These are phyloP conservation scores for Claviceps arundinis DNA, from an alignment of 2,329 filamentous ascomycete species.

Conservation along the genomic window DNA sequence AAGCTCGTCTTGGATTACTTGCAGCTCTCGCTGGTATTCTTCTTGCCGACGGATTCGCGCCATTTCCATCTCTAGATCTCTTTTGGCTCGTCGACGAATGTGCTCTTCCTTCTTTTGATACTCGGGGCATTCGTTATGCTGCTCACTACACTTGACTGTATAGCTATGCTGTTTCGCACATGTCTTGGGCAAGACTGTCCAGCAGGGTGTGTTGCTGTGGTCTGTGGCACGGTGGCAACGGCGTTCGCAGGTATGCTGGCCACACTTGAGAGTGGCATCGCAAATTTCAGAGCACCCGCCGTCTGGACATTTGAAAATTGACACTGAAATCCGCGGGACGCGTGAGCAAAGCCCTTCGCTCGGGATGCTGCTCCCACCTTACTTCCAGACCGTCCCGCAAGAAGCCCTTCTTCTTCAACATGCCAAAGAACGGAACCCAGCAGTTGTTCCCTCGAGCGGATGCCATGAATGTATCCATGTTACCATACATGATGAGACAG, in stretches of 20 bases:
- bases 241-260: constrained; percentile 42
- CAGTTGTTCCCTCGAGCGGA: not conserved
- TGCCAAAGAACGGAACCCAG: constrained; percentile 13
- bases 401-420: constrained; percentile 35
- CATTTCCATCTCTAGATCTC: constrained; percentile 37
- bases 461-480: constrained; percentile 50
- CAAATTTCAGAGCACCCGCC: constrained; percentile 55
- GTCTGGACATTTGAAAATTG: constrained; percentile 51
- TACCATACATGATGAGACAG: constrained; percentile 56
- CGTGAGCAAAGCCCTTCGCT: constrained; percentile 31
- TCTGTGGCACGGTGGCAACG: constrained; percentile 50
- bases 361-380: constrained; percentile 45
- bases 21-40: constrained; percentile 30
- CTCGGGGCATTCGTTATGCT: constrained; percentile 27
- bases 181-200: constrained; percentile 21
- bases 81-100: constrained; percentile 26
- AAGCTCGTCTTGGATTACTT: constrained; percentile 40
- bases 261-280: constrained; percentile 38
- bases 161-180: constrained; percentile 41
- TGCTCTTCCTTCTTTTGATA: constrained; percentile 40
- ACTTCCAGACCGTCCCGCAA: constrained; percentile 49
- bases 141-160: constrained; percentile 30
- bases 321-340: constrained; percentile 44
- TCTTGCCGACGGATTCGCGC: constrained; percentile 29
- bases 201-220: constrained; percentile 35